These are phyloP conservation scores for Botryosphaeria agaves DNA, from an alignment of 2,329 filamentous ascomycete species.

Conservation along the genomic window DNA sequence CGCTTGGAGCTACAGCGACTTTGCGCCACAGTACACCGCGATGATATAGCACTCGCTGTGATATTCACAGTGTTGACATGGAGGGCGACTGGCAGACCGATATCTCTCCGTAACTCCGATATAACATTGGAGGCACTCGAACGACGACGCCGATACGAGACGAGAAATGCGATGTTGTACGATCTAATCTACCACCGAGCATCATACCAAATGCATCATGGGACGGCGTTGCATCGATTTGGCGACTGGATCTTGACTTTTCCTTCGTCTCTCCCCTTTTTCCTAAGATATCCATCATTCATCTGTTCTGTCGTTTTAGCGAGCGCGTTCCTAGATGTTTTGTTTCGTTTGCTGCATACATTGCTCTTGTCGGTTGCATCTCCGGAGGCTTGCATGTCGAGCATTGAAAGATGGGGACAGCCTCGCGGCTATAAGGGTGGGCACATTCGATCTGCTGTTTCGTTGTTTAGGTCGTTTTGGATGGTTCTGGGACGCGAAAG, in stretches of 20 bases:
- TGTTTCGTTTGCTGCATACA: conserved; percentile 15
- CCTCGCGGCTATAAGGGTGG: conserved; percentile 25
- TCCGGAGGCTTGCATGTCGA: conserved; percentile 25
- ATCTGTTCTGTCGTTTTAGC: conserved; percentile 24
- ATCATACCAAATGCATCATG: conserved; percentile 29
- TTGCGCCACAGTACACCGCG: conserved; percentile 50
- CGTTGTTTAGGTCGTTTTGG: conserved; percentile 21
- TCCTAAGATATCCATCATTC: conserved; percentile 25
- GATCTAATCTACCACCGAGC: conserved; percentile 22
- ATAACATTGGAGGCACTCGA: too few relatives aligned
- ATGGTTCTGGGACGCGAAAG: conserved; percentile 2
- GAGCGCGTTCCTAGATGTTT: conserved; percentile 19
- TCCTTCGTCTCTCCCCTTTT: conserved; percentile 18
- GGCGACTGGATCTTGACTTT: conserved; percentile 16
- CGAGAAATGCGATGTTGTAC: conserved; percentile 24
- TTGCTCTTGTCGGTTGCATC: conserved; percentile 21
- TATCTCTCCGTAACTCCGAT: too few relatives aligned
- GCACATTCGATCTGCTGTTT: conserved; percentile 16
- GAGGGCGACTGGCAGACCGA: too few relatives aligned
- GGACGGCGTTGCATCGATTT: conserved; percentile 37
- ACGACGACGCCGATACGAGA: conserved; percentile 23
- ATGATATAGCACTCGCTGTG: conserved; percentile 61
- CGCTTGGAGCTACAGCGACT: conserved; percentile 78
- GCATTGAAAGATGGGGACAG: conserved; percentile 22
- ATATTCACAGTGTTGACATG: conserved; percentile 5